A percentile compares a stretch with the other conserved stretches of the same genome.
phyloP scores from a whole-genome alignment of 495 filamentous ascomycete genomes.

The Chlorociboria aeruginascens region DNA sequence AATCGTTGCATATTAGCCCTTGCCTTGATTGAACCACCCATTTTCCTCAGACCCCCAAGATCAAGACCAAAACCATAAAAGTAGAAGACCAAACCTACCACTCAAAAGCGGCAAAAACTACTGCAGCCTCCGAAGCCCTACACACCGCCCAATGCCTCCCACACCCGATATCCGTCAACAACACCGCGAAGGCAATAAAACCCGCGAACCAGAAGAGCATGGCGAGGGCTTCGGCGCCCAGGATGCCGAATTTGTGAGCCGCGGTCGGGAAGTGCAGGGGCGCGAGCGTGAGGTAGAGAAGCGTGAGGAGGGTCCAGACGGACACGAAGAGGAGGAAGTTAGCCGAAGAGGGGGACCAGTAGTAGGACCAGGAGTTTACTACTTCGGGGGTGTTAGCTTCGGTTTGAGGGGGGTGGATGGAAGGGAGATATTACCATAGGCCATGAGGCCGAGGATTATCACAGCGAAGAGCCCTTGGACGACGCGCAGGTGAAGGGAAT shows the following conservation, averaged over 20 bases:
- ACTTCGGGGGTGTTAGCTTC: constrained; percentile 17
- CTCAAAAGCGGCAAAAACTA: constrained; percentile 18
- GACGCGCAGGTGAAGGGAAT: too few species aligned
- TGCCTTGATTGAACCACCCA: not conserved
- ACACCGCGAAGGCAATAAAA: constrained; percentile 59
- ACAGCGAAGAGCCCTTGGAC: constrained; percentile 59
- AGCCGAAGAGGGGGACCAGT: constrained; percentile 33
- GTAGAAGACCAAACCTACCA: constrained; percentile 5
- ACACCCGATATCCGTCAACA: constrained; percentile 31
- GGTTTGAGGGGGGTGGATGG: constrained; percentile 4
- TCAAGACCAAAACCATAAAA: not conserved
- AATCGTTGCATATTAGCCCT: not conserved
- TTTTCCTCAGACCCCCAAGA: not conserved
- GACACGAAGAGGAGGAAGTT: constrained; percentile 66
- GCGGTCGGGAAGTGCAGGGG: constrained; percentile 46
- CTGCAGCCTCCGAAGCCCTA: constrained; percentile 32
- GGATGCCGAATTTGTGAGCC: constrained; percentile 47
- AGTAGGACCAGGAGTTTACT: constrained; percentile 11
- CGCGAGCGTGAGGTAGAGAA: constrained; percentile 52
- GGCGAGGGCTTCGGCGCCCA: constrained; percentile 58
- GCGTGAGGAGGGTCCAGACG: constrained; percentile 59
- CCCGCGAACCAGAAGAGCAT: constrained; percentile 84
- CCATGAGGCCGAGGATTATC: constrained; percentile 58
- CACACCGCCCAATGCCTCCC: constrained; percentile 25
- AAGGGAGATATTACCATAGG: constrained; percentile 44